Base-by-base conservation (phyloP, 75 land plant genomes). In the Gnetum montanum region DNA sequence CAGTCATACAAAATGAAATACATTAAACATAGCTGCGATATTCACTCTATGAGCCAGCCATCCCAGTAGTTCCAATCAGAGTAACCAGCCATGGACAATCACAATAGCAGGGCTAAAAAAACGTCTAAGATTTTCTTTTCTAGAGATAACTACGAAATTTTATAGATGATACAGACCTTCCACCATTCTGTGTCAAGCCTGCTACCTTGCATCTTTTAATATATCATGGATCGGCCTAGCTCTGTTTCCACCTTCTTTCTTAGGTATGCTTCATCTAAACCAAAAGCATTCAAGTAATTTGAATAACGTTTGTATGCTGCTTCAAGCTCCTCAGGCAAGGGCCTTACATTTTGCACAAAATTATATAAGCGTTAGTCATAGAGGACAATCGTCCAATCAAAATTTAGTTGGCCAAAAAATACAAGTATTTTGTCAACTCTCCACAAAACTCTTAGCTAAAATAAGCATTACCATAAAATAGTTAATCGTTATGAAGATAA, bases 231-330 rank as follows among this genome's bases (percentile, higher is more conserved):
- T 46, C 79, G 61, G 12, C 98, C 98, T 36, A 93, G 60, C 64
- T 93, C 98, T 19, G 58, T 63, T 62, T 93, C 95, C 16, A 93
- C 84, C 63, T 93, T 93, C 81, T 93, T 93, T 69, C 75, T 62
- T 68, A 93, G 57, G 59, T 71, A 93, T 20, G 52, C 20, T 54
- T 88, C 98, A 49, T 93, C 84, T 31, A 82, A 68, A 5, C 82
- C 84, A 75, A 85, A 89, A 41, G 98, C 54, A 40, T 78, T 75
- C 63, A 93, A 61, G 49, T 93, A 93, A 30, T 70, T 58, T 16
- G 19, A 53, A 41, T 93, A 93, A 28, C 81, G 77, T 18, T 68
- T 59, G 51, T 71, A 71, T 41, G 73, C 86, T 30, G 71, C 76
- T 44, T 44, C 70, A 27, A 85, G 44, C 22, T 79, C 59, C 8